Percentiles rank a stretch among this genome's conserved stretches.
Conservation (phyloP, 768 basidiomycete genomes). For the Russula emetica region DNA sequence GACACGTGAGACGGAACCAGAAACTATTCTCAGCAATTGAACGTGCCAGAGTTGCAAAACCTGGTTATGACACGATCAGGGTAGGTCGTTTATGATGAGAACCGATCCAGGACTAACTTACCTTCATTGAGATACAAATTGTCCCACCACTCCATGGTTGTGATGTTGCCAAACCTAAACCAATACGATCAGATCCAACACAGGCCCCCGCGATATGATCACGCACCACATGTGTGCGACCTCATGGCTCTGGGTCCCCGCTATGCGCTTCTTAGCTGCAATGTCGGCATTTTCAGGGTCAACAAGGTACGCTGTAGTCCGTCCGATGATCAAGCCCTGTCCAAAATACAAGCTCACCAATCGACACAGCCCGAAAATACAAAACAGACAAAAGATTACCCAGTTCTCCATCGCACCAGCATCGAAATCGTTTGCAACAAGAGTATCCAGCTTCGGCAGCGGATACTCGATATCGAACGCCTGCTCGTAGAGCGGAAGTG, state of each 20-base stretch:
- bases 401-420: constrained; percentile 92
- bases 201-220: background rate
- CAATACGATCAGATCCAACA: background rate
- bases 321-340: constrained; percentile 81
- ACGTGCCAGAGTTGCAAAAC: constrained; percentile 72
- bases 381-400: constrained; percentile 36
- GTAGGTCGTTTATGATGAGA: background rate
- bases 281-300: constrained; percentile 74
- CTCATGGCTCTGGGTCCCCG: constrained; percentile 78
- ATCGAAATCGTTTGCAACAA: constrained; percentile 88
- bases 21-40: constrained; percentile 23
- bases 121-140: constrained; percentile 80
- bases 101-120: constrained; percentile 58
- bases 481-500: constrained; percentile 86
- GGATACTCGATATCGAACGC: constrained; percentile 92
- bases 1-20: constrained; percentile 18
- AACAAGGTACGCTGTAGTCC: constrained; percentile 74
- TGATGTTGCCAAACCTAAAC: constrained; percentile 82
- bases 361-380: background rate
- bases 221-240: constrained; percentile 77
- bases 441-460: constrained; percentile 89
- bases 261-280: constrained; percentile 73
- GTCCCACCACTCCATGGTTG: constrained; percentile 93
- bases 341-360: background rate
- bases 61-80: constrained; percentile 51